These are phyloP conservation scores for Malus domestica DNA, from an alignment of 306 rosid genomes.

Conservation along the genomic window DNA sequence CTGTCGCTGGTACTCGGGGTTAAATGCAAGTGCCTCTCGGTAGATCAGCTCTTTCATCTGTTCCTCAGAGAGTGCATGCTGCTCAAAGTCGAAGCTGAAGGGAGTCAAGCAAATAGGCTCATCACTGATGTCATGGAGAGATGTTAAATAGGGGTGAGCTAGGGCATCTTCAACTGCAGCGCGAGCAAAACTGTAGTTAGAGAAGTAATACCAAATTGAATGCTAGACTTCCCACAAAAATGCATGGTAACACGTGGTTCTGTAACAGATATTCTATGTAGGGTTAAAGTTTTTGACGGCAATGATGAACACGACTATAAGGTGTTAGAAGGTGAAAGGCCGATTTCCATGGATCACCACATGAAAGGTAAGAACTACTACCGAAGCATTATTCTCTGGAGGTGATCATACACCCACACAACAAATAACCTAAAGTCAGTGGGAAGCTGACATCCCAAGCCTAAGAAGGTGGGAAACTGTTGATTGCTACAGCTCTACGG, in stretches of 20 bases:
- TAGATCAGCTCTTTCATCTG: conserved; percentile 94
- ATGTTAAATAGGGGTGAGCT: conserved; percentile 88
- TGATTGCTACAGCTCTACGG: neutral
- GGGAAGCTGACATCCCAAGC: neutral
- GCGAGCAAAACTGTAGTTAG: conserved; percentile 1
- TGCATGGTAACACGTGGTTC: neutral
- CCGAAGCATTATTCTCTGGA: neutral
- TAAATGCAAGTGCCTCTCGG: conserved; percentile 91
- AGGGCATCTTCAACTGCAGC: conserved; percentile 82
- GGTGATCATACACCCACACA: neutral
- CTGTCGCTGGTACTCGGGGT: conserved; percentile 70
- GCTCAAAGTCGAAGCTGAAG: conserved; percentile 96
- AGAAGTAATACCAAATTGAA: neutral
- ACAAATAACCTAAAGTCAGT: neutral
- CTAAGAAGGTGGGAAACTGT: neutral
- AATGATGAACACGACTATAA: neutral
- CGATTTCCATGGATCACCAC: neutral
- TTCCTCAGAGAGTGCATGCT: conserved; percentile 85
- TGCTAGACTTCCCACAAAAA: neutral
- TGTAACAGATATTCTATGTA: neutral
- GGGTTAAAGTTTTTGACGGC: neutral
- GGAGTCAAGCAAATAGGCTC: conserved; percentile 96
- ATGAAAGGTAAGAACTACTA: neutral
- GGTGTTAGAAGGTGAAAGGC: neutral
- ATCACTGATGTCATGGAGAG: conserved; percentile 95